phyloP scores from a whole-genome alignment of 1,284 basidiomycete genomes.

The Papiliotrema terrestris region DNA sequence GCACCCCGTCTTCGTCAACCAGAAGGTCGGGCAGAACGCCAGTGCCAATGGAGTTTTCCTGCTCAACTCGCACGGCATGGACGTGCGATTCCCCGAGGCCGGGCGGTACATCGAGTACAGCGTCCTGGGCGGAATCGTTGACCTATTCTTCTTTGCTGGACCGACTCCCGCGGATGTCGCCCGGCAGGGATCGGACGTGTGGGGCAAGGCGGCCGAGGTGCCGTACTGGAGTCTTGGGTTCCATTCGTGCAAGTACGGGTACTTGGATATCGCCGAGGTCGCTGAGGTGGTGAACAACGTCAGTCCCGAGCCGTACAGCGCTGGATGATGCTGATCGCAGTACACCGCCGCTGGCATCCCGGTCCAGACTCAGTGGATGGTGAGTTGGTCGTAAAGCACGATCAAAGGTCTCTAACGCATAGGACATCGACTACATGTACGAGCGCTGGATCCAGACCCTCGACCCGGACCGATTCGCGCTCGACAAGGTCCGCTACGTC shows the following conservation, averaged over 20 bases:
- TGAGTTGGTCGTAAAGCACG: conserved; percentile 8
- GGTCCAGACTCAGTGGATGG: conserved; percentile 25
- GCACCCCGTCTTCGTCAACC: conserved; percentile 28
- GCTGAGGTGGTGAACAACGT: conserved; percentile 32
- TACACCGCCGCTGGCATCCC: conserved; percentile 27
- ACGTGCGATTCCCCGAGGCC: conserved; percentile 21
- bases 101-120: conserved; percentile 23
- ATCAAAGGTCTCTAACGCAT: conserved; percentile 4
- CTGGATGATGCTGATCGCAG: background rate
- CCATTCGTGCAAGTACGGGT: conserved; percentile 36
- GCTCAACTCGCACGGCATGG: conserved; percentile 35
- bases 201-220: conserved; percentile 20
- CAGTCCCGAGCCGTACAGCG: background rate
- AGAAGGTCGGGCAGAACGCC: conserved; percentile 5
- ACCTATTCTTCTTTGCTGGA: conserved; percentile 22
- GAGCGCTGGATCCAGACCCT: conserved; percentile 62
- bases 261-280: conserved; percentile 29
- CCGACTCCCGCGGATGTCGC: conserved; percentile 4
- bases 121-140: conserved; percentile 25
- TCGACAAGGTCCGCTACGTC: conserved; percentile 61
- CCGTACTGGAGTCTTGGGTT: conserved; percentile 40
- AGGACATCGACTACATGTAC: conserved; percentile 62
- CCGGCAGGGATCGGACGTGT: conserved; percentile 17
- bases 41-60: conserved; percentile 20
- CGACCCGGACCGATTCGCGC: conserved; percentile 65